These are phyloP conservation scores for Fusarium stilboides DNA, from an alignment of 2,329 filamentous ascomycete species.

Conservation along the genomic window DNA sequence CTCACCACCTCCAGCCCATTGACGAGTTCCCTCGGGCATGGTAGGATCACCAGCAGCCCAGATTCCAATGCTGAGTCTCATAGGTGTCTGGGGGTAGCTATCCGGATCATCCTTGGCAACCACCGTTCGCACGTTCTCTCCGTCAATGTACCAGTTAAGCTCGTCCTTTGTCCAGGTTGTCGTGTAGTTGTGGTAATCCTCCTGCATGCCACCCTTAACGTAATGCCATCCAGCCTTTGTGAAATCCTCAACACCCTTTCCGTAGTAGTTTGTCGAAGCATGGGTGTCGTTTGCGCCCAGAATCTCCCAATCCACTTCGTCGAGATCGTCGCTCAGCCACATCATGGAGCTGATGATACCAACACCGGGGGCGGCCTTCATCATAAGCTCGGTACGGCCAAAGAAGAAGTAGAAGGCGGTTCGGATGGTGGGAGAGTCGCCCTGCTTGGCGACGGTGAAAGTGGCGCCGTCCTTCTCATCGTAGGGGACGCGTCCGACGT, in stretches of 20 bases:
- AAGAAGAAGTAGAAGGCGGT: constrained; percentile 90
- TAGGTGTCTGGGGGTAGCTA: constrained; percentile 83
- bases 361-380: constrained; percentile 81
- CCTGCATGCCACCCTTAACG: constrained; percentile 68
- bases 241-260: constrained; percentile 77
- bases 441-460: constrained; percentile 79
- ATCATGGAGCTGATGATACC: constrained; percentile 89
- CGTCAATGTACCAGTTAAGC: constrained; percentile 80
- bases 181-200: constrained; percentile 83
- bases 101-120: constrained; percentile 71
- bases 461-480: constrained; percentile 73
- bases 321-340: constrained; percentile 85
- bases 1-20: constrained; percentile 76
- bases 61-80: constrained; percentile 78
- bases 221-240: constrained; percentile 74
- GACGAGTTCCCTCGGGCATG: constrained; percentile 70
- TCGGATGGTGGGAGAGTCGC: constrained; percentile 84
- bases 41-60: constrained; percentile 74
- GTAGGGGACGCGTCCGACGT: constrained; percentile 76
- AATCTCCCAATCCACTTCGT: constrained; percentile 92
- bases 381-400: constrained; percentile 81
- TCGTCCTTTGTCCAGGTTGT: constrained; percentile 78
- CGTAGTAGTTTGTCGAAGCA: constrained; percentile 83
- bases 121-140: constrained; percentile 74
- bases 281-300: constrained; percentile 75